Conservation (phyloP, 1,139 yeast genomes). For the Debaryomyces sp. region DNA sequence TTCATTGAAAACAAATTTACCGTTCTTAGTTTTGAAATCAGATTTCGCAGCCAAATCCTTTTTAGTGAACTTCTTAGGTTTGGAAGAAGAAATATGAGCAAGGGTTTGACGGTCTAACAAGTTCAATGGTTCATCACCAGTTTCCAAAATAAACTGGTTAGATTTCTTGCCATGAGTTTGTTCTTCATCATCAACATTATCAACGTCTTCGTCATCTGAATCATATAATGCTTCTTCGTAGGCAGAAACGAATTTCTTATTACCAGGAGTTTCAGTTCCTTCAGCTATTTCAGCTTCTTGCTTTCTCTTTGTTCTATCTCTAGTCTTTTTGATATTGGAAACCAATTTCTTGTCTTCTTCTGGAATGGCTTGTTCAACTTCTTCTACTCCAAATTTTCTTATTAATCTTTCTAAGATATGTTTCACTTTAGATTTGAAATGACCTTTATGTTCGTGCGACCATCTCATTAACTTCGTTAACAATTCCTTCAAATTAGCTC, state of each 20-base stretch:
- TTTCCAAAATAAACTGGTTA: conserved; percentile 72
- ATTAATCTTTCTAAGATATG: conserved; percentile 90
- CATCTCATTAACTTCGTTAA: conserved; percentile 78
- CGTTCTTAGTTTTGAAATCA: conserved; percentile 56
- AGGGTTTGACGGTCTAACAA: conserved; percentile 82
- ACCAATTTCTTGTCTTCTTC: conserved; percentile 82
- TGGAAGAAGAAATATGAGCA: conserved; percentile 85
- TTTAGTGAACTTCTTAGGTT: conserved; percentile 60
- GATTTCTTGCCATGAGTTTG: conserved; percentile 31
- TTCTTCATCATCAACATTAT: conserved; percentile 33
- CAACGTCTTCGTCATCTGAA: conserved; percentile 56
- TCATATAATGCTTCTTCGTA: conserved; percentile 79
- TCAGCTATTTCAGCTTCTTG: conserved; percentile 41
- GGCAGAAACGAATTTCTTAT: conserved; percentile 70
- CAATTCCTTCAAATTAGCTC: conserved; percentile 65
- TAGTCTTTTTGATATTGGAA: conserved; percentile 80
- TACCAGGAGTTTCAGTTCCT: conserved; percentile 19
- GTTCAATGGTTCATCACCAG: conserved; percentile 84
- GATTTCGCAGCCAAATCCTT: conserved; percentile 47
- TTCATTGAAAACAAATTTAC: conserved; percentile 55
- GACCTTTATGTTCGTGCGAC: conserved; percentile 96
- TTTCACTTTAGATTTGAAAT: conserved; percentile 88
- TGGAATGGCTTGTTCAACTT: conserved; percentile 79
- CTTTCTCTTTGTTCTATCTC: conserved; percentile 82
- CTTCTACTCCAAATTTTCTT: conserved; percentile 85